Percentiles rank a stretch among this genome's conserved stretches.
Conservation (phyloP, 2,329 filamentous ascomycete genomes). For the Ophiostoma ips region DNA sequence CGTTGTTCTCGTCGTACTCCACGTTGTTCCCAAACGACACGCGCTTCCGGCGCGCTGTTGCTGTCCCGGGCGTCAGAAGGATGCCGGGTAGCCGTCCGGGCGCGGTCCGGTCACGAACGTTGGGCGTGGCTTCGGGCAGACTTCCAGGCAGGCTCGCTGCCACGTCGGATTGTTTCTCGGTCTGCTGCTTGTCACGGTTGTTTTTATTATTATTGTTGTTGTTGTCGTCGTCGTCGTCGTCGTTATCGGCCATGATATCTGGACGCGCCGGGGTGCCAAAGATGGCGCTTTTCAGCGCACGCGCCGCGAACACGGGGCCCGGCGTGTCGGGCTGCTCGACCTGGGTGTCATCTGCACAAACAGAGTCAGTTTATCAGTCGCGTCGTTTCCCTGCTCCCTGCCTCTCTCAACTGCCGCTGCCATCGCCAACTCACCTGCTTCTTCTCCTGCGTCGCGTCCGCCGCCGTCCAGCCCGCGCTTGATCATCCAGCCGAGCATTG, state of each 20-base stretch:
- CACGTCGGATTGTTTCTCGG: not conserved
- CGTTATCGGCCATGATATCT: slow-evolving; percentile 11
- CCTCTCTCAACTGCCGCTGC: not conserved
- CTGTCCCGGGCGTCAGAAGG: slow-evolving; percentile 49
- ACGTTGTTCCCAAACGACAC: slow-evolving; percentile 51
- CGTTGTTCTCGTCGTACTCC: slow-evolving; percentile 25
- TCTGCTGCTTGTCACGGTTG: too few relatives aligned
- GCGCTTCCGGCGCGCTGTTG: slow-evolving; percentile 44
- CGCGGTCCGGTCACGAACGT: slow-evolving; percentile 8
- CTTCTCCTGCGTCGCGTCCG: slow-evolving; percentile 12
- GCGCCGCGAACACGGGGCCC: slow-evolving; percentile 51
- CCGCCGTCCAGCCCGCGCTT: slow-evolving; percentile 27
- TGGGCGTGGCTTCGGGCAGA: slow-evolving; percentile 10
- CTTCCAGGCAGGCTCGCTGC: not conserved
- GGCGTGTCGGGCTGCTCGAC: slow-evolving; percentile 50
- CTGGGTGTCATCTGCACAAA: slow-evolving; percentile 27
- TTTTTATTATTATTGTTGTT: too few relatives aligned
- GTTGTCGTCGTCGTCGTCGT: slow-evolving; percentile 22
- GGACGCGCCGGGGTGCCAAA: slow-evolving; percentile 42
- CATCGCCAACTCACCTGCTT: not conserved
- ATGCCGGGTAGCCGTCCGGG: slow-evolving; percentile 35
- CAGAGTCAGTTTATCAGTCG: not conserved
- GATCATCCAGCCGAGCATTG: slow-evolving; percentile 48
- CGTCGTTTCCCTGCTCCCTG: not conserved
- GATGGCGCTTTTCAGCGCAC: slow-evolving; percentile 48